Evolutionary conservation across 306 rosid genomes (phyloP).

Genomic region (Astragalus membranaceus): DNA sequence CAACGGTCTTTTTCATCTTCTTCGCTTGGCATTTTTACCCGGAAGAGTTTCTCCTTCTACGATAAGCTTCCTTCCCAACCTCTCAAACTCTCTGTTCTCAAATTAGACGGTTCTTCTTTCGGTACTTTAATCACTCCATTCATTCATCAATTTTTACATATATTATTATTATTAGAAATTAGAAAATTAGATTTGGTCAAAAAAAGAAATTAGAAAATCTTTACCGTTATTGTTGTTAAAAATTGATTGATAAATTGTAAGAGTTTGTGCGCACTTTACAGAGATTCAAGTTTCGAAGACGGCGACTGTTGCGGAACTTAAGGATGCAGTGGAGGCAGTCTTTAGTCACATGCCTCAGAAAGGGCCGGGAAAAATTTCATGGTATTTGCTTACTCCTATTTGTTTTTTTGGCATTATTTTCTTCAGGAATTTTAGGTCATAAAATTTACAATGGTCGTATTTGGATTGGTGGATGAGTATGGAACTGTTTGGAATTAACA

Average conservation of each 20-base stretch:
- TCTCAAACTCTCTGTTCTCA: constrained; percentile 72
- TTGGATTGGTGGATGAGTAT: background rate
- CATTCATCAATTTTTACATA: background rate
- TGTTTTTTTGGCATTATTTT: background rate
- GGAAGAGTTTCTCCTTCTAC: constrained; percentile 37
- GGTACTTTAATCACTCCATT: constrained; percentile 15
- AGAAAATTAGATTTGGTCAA: too few relatives aligned
- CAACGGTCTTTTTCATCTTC: constrained; percentile 19
- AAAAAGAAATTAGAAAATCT: too few relatives aligned
- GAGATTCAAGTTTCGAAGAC: constrained; percentile 54
- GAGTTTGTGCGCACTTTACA: constrained; percentile 16
- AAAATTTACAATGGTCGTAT: background rate
- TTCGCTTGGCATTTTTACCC: constrained; percentile 34
- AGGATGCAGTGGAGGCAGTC: constrained; percentile 64
- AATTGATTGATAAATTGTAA: background rate
- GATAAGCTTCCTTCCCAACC: constrained; percentile 59
- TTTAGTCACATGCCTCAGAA: constrained; percentile 65
- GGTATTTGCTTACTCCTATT: constrained; percentile 31
- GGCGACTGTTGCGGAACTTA: constrained; percentile 62
- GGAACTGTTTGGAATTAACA: too few relatives aligned
- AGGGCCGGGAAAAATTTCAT: constrained; percentile 75
- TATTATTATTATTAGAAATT: background rate
- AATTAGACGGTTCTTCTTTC: constrained; percentile 75
- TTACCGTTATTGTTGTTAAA: background rate
- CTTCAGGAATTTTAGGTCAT: background rate